Base-by-base conservation (phyloP, 2,329 filamentous ascomycete genomes). In the Thelonectria discophora region DNA sequence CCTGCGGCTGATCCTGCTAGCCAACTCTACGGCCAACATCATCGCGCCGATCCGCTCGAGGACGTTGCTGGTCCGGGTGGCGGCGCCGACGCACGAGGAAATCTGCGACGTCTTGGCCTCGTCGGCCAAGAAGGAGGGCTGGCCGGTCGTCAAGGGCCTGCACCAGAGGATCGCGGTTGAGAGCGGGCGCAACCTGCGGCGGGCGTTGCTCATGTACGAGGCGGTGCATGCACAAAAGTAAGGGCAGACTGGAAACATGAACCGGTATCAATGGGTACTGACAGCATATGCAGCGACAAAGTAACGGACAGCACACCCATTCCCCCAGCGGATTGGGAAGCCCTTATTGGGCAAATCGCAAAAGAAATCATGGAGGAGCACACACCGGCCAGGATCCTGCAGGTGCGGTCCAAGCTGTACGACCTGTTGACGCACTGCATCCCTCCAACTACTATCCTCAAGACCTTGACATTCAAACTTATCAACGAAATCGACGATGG, bases 351-450 rank as follows among this genome's bases (percentile, higher is more conserved):
- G 5, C 88, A 96, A 73, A 91, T 97, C 64, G 94, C 96, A n/a
- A 89, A 90, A 72, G 94, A 98, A 71, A 97, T 99, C 57, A 88
- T 97, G 74, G 90, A 91, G 40, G 94, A 99, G 76, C 92, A 96
- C 73, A 93, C 93, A n/a, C 94, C 95, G 1, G 89, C 90, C 30
- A 86, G 92, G 52, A 94, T 99, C 63, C 80, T 99, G 65, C 87
- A 93, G 73, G 93, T 97, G 48, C 88, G 95, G 65, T 89, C 93
- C 10, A 96, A 97, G 78, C 86, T 99, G n/a, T 99, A 99, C 80
- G 95, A 99, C 74, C 85, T 99, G 34, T 84, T 99, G 48, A 97
- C 94, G 7, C 95, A 99, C 77, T 99, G 96, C 78, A 99, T 99
- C 74, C 95, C 96, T 13, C 86, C 95, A 2, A 97, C 94, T 0